These are phyloP conservation scores for Trichoderma brevicompactum DNA, from an alignment of 2,329 filamentous ascomycete genomes.

Conservation along the genomic window DNA sequence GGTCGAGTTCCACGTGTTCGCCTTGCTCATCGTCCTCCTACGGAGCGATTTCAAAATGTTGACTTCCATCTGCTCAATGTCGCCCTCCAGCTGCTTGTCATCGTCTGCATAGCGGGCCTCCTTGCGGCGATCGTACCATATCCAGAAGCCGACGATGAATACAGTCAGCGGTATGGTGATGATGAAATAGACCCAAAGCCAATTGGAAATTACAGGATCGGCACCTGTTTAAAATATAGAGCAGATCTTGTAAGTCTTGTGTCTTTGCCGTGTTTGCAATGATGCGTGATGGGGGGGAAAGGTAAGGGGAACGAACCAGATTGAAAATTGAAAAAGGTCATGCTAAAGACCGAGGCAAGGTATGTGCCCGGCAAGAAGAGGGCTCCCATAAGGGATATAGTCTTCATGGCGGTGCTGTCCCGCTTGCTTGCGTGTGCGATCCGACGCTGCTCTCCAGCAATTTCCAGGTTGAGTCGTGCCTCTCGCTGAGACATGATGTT, in stretches of 20 bases:
- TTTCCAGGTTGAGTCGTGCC: slow-evolving; percentile 66
- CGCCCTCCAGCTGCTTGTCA: slow-evolving; percentile 57
- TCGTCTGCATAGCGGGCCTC: slow-evolving; percentile 54
- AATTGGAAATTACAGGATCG: slow-evolving; percentile 51
- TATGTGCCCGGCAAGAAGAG: slow-evolving; percentile 67
- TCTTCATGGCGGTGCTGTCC: slow-evolving; percentile 68
- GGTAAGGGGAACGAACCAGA: slow-evolving; percentile 41
- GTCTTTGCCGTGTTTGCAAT: not conserved
- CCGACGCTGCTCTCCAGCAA: slow-evolving; percentile 62
- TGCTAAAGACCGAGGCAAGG: slow-evolving; percentile 66
- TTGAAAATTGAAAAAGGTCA: slow-evolving; percentile 69
- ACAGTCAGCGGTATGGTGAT: slow-evolving; percentile 63
- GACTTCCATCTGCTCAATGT: slow-evolving; percentile 61
- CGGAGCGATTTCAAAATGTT: slow-evolving; percentile 61
- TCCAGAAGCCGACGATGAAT: slow-evolving; percentile 59
- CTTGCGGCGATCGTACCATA: slow-evolving; percentile 56
- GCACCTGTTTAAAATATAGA: slow-evolving; percentile 35
- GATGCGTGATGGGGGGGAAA: not conserved
- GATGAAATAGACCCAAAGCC: slow-evolving; percentile 67
- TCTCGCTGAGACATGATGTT: slow-evolving; percentile 70
- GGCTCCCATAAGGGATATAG: slow-evolving; percentile 65
- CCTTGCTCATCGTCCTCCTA: slow-evolving; percentile 61
- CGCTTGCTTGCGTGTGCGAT: slow-evolving; percentile 64
- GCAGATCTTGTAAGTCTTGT: not conserved
- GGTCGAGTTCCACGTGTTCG: slow-evolving; percentile 56